Conservation (phyloP, 768 basidiomycete genomes). For the Xerocomellus intermedius region DNA sequence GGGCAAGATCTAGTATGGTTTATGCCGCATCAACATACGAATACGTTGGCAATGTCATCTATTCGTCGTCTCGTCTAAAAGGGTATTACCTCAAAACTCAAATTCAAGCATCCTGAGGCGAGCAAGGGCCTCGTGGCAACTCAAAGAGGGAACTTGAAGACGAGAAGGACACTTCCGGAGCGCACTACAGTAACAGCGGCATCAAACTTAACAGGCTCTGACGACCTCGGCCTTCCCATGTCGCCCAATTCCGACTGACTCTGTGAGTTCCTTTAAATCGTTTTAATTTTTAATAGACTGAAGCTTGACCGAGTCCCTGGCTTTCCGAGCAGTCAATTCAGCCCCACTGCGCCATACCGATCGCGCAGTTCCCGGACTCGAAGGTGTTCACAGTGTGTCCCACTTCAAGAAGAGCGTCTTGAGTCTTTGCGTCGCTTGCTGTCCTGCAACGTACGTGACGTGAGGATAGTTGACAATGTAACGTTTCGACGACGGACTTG, state of each 20-base stretch:
- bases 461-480: conserved; percentile 11
- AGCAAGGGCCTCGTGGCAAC: too few species aligned
- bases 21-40: too few species aligned
- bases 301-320: conserved; percentile 57
- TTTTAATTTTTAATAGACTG: conserved; percentile 57
- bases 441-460: conserved; percentile 38
- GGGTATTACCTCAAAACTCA: too few species aligned
- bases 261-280: conserved; percentile 64
- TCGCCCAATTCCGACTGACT: conserved; percentile 69
- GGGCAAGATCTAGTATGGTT: too few species aligned
- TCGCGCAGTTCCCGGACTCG: conserved; percentile 61
- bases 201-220: too few species aligned
- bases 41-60: too few species aligned
- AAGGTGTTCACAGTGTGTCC: conserved; percentile 62
- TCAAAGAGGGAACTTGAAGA: too few species aligned
- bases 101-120: too few species aligned
- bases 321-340: conserved; percentile 67
- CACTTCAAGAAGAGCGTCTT: conserved; percentile 58
- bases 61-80: too few species aligned
- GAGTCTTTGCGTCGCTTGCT: conserved; percentile 60
- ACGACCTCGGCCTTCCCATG: too few species aligned
- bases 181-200: too few species aligned
- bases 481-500: conserved; percentile 37
- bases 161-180: too few species aligned
- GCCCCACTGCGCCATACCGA: conserved; percentile 51